These are phyloP conservation scores for Colletotrichum spinosum DNA, from an alignment of 2,329 filamentous ascomycete genomes.

Conservation along the genomic window DNA sequence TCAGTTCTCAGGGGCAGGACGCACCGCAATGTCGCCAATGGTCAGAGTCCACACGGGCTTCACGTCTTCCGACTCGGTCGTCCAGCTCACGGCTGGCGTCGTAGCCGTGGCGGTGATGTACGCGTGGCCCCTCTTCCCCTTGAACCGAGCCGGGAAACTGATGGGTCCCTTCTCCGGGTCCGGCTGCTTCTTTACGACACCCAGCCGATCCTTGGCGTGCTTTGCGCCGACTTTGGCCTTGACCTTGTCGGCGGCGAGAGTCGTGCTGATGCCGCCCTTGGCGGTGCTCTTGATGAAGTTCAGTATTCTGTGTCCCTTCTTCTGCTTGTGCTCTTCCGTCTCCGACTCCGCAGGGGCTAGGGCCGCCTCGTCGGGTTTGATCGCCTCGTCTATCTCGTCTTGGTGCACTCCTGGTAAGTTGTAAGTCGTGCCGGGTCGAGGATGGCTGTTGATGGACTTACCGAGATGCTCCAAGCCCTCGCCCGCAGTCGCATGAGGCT, in stretches of 20 bases:
- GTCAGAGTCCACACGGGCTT: slow-evolving; percentile 77
- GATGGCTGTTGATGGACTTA: slow-evolving; percentile 38
- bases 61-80: slow-evolving; percentile 64
- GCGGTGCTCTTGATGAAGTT: slow-evolving; percentile 76
- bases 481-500: slow-evolving; percentile 58
- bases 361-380: slow-evolving; percentile 56
- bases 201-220: slow-evolving; percentile 77
- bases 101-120: slow-evolving; percentile 77
- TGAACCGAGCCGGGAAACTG: slow-evolving; percentile 78
- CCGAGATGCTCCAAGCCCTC: slow-evolving; percentile 50
- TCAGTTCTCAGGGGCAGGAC: not conserved
- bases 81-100: slow-evolving; percentile 75
- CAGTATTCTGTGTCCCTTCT: slow-evolving; percentile 62
- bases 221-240: slow-evolving; percentile 72
- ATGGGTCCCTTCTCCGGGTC: slow-evolving; percentile 72
- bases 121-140: slow-evolving; percentile 77
- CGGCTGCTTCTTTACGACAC: slow-evolving; percentile 66
- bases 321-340: slow-evolving; percentile 57
- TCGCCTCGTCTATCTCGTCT: slow-evolving; percentile 75
- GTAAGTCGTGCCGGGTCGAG: slow-evolving; percentile 39
- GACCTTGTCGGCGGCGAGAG: slow-evolving; percentile 76
- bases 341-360: slow-evolving; percentile 58
- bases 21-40: slow-evolving; percentile 71
- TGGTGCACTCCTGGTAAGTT: slow-evolving; percentile 60
- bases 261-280: slow-evolving; percentile 78